These are phyloP conservation scores for Dillenia suffruticosa DNA, from an alignment of 164 flowering plant species.

Conservation along the genomic window DNA sequence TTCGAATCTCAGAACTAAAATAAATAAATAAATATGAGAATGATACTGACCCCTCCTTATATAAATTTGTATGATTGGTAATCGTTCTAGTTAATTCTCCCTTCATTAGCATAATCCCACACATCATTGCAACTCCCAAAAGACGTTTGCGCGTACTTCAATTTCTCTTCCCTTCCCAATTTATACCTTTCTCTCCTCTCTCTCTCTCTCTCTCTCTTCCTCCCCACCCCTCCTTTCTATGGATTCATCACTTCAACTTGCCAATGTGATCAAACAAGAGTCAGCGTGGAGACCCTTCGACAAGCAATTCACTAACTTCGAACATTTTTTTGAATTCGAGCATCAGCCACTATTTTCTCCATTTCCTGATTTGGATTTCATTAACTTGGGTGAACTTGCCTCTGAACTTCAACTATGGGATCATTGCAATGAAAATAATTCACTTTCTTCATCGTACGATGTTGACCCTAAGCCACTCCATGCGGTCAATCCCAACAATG, in stretches of 20 bases:
- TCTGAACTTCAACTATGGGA: not conserved
- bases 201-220: constrained; percentile 2
- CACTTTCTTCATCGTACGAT: not conserved
- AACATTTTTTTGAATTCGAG: not conserved
- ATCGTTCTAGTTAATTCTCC: constrained; percentile 14
- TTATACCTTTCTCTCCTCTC: constrained; percentile 12
- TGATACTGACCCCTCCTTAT: constrained; percentile 11
- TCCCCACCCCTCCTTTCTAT: constrained; percentile 1
- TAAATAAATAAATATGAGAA: not conserved
- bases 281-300: constrained; percentile 8
- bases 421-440: not conserved
- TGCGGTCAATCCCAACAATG: no score
- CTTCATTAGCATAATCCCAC: constrained; percentile 11
- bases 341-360: not conserved
- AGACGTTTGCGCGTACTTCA: constrained; percentile 26
- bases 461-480: not conserved
- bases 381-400: constrained; percentile 6
- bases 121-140: constrained; percentile 19
- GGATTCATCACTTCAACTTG: constrained; percentile 7
- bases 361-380: constrained; percentile 2
- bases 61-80: constrained; percentile 13
- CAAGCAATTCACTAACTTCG: not conserved
- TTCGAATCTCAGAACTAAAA: no score
- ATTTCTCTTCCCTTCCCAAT: constrained; percentile 9
- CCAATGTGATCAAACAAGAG: not conserved